Evolutionary conservation across 2,329 filamentous ascomycete species (phyloP), one percentile per base, ranked within the genome.

Genomic region (Massarina eburnea): DNA sequence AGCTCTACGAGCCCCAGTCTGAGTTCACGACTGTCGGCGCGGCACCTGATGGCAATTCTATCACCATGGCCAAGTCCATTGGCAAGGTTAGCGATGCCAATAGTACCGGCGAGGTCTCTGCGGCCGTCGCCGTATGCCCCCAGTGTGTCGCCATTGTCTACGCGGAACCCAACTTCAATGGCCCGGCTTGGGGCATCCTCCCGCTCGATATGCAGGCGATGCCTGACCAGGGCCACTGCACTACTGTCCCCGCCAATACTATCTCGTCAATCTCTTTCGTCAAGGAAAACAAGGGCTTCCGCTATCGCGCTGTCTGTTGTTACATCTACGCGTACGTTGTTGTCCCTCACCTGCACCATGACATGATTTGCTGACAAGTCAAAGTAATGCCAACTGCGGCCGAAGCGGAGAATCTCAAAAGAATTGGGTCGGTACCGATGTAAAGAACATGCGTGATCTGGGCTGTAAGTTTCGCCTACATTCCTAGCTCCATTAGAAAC

Each of bases 241-340:
- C 30, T n/a, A 7, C 5, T 7, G 30, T 33, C 14, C 30, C 30
- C 20, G 18, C 4, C 10, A 15, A n/a, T 22, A 4, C 17, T 10
- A 21, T 38, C 6, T 22, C 35, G 4, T 21, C 35, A 8, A 24
- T 38, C 20, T 7, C 3, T 21, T 39, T 39, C 22, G 4, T 15
- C 7, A 39, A 39, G 21, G 8, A 27, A 3, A 26, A 39, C n/a
- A n/a, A n/a, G n/a, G n/a, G n/a, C 15, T 27, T n/a, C 12, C 8
- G 18, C 22, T 5, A 20, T 7, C 21, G 22, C 3, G 21, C 7
- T 14, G 21, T 39, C 14, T 27, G 21, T 29, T 39, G 37, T 22
- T 39, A 39, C 22, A 27, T 39, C 21, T 39, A 39, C 22, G 22
- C 12, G 37, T 29, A 39, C 9, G 37, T 39, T 18, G 12, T 26